Evolutionary conservation across 2,329 filamentous ascomycete species (phyloP).

Genomic region (Nemania diffusa): DNA sequence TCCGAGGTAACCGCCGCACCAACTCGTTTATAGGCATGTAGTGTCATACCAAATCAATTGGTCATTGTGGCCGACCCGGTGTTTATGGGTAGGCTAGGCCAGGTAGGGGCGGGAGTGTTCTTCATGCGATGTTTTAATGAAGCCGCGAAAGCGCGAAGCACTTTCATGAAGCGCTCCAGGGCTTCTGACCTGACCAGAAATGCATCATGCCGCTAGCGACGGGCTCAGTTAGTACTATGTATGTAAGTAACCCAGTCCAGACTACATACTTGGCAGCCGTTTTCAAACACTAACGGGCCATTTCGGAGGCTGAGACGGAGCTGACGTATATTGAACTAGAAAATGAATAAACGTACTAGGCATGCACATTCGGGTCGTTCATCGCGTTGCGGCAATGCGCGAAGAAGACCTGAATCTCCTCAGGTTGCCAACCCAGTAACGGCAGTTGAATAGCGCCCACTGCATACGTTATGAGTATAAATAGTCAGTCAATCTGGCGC

Average conservation of each 20-base stretch:
- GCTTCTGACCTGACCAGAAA: constrained; percentile 57
- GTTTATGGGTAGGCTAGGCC: too few relatives aligned
- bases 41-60: too few relatives aligned
- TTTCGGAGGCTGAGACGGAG: not conserved
- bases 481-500: constrained; percentile 15
- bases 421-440: constrained; percentile 50
- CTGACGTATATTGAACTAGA: not conserved
- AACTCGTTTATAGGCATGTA: too few relatives aligned
- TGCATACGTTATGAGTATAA: too few relatives aligned
- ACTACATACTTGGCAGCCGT: not conserved
- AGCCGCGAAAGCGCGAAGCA: not conserved
- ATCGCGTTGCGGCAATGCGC: constrained; percentile 43
- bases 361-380: constrained; percentile 46
- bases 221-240: constrained; percentile 16
- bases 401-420: constrained; percentile 46
- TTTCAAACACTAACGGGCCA: not conserved
- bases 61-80: constrained; percentile 2
- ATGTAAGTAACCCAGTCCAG: too few relatives aligned
- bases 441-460: constrained; percentile 55
- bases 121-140: constrained; percentile 16
- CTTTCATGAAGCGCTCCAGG: constrained; percentile 33
- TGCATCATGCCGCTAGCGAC: constrained; percentile 51
- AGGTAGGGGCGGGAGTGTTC: not conserved
- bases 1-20: constrained; percentile 1
- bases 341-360: constrained; percentile 39